Conservation (phyloP, 768 basidiomycete species). For the Terana coerulea region DNA sequence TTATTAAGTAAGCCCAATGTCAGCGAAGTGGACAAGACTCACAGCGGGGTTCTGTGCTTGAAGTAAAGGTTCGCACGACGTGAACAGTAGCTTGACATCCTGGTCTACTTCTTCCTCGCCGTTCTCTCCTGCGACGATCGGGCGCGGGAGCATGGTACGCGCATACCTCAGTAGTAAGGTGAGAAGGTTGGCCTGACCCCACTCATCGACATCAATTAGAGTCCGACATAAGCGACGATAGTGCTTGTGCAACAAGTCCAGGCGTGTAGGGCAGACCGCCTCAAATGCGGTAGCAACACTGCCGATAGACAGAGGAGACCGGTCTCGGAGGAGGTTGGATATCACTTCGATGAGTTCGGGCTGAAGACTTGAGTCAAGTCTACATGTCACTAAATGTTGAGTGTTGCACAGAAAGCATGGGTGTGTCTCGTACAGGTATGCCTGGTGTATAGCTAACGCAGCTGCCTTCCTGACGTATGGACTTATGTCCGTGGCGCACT, state of each 20-base stretch:
- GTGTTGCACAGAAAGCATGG: not conserved
- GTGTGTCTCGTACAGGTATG: slow-evolving; percentile 34
- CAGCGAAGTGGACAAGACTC: slow-evolving; percentile 25
- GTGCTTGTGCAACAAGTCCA: slow-evolving; percentile 86
- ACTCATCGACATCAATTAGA: slow-evolving; percentile 92
- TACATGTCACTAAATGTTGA: slow-evolving; percentile 29
- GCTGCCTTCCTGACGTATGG: slow-evolving; percentile 95
- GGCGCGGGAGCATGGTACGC: slow-evolving; percentile 75
- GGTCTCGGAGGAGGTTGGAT: slow-evolving; percentile 60
- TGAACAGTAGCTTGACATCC: slow-evolving; percentile 74
- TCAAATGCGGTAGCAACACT: slow-evolving; percentile 84
- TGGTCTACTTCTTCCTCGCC: slow-evolving; percentile 62
- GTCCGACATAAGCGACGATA: slow-evolving; percentile 80
- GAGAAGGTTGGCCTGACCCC: slow-evolving; percentile 86
- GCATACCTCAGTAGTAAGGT: slow-evolving; percentile 80
- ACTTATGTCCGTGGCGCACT: slow-evolving; percentile 86
- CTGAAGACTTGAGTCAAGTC: slow-evolving; percentile 72
- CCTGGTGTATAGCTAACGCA: slow-evolving; percentile 85
- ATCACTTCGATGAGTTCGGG: slow-evolving; percentile 68
- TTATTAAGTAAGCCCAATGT: not conserved
- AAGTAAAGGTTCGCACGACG: slow-evolving; percentile 71
- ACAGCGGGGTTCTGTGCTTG: slow-evolving; percentile 89
- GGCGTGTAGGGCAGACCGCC: slow-evolving; percentile 78
- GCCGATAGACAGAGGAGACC: slow-evolving; percentile 85
- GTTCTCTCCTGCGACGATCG: slow-evolving; percentile 33